phyloP scores from a whole-genome alignment of 2,329 filamentous ascomycete species.

The Talaromyces sp. region DNA sequence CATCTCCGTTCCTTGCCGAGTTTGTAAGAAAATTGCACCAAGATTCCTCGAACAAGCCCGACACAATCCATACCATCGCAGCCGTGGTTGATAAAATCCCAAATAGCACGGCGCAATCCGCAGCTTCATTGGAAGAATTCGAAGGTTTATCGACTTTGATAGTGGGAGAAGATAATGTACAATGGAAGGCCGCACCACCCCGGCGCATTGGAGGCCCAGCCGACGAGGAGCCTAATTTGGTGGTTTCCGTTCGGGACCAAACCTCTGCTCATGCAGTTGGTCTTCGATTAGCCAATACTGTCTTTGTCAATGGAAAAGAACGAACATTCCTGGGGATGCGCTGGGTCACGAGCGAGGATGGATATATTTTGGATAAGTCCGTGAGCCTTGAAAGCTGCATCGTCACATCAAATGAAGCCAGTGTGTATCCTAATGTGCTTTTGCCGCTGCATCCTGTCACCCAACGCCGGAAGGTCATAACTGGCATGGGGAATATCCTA shows the following conservation, averaged over 20 bases:
- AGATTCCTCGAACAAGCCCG: slow-evolving; percentile 5
- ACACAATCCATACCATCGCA: slow-evolving; percentile 33
- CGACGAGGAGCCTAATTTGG: slow-evolving; percentile 36
- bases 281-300: slow-evolving; percentile 45
- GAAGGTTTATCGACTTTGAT: slow-evolving; percentile 42
- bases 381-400: slow-evolving; percentile 37
- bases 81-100: slow-evolving; percentile 44
- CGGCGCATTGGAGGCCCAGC: slow-evolving; percentile 33
- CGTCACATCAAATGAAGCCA: slow-evolving; percentile 23
- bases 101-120: slow-evolving; percentile 6
- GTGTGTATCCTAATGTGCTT: slow-evolving; percentile 23
- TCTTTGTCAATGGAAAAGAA: slow-evolving; percentile 47
- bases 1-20: slow-evolving; percentile 33
- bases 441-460: slow-evolving; percentile 43
- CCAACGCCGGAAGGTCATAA: slow-evolving; percentile 39
- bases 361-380: slow-evolving; percentile 28
- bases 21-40: slow-evolving; percentile 33
- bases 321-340: slow-evolving; percentile 42
- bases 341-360: slow-evolving; percentile 32
- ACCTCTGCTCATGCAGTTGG: slow-evolving; percentile 36
- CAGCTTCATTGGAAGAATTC: slow-evolving; percentile 17
- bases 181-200: slow-evolving; percentile 32
- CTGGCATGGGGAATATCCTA: slow-evolving; percentile 49
- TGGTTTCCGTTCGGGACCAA: slow-evolving; percentile 28
- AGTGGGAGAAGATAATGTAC: slow-evolving; percentile 27